Conservation (phyloP, 2,329 filamentous ascomycete genomes). For the Xylariaceae sp. region DNA sequence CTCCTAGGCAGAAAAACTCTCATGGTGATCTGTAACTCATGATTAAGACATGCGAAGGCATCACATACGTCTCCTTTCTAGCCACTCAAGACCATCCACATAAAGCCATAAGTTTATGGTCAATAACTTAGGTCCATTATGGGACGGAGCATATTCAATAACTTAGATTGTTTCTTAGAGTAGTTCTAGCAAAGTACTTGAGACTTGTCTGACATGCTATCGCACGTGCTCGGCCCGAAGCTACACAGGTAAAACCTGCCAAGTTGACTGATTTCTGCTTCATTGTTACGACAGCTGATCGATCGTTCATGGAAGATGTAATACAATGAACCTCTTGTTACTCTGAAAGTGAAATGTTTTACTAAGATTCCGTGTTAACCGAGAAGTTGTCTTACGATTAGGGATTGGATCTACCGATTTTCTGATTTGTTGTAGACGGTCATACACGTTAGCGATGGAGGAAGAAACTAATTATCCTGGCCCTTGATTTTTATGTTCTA, state of each 20-base stretch:
- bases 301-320: not conserved
- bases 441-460: not conserved
- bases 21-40: not conserved
- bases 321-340: not conserved
- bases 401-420: not conserved
- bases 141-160: not conserved
- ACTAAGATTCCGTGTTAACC: not conserved
- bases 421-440: not conserved
- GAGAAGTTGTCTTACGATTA: not conserved
- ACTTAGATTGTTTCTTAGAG: not conserved
- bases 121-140: not conserved
- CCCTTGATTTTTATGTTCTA: not conserved
- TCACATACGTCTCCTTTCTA: not conserved
- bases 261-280: not conserved
- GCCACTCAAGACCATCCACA: not conserved
- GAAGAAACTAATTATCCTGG: not conserved
- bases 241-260: conserved; percentile 1
- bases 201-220: conserved; percentile 5
- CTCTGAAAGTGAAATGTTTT: too few relatives aligned
- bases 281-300: not conserved
- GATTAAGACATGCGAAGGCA: not conserved
- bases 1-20: not conserved
- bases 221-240: conserved; percentile 9
- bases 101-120: not conserved
- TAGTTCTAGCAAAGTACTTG: not conserved